A percentile compares a stretch with the other conserved stretches of the same genome.
Conservation (phyloP, 1,139 yeast species). For the Magnusiomyces magnusii region DNA sequence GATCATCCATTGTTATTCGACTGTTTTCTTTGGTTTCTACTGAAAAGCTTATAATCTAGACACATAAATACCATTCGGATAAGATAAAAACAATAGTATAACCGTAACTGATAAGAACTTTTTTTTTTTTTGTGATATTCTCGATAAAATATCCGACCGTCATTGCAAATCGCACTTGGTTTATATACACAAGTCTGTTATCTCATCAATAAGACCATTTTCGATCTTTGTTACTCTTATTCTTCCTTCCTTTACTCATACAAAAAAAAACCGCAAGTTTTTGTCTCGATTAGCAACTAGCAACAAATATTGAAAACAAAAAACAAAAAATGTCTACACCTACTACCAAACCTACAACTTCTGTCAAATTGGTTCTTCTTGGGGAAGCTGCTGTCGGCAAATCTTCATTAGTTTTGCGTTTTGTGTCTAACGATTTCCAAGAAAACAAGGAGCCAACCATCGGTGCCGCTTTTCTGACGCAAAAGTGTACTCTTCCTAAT, state of each 20-base stretch:
- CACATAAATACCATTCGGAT: too few relatives aligned
- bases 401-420: conserved; percentile 83
- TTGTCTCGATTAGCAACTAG: not conserved
- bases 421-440: conserved; percentile 92
- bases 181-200: too few relatives aligned
- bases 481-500: conserved; percentile 85
- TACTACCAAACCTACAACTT: conserved; percentile 44
- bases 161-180: too few relatives aligned
- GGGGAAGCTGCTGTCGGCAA: conserved; percentile 99
- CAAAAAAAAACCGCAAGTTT: not conserved
- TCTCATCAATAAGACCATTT: too few relatives aligned
- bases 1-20: too few relatives aligned
- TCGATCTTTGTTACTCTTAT: not conserved
- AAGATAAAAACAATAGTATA: too few relatives aligned
- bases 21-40: too few relatives aligned
- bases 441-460: conserved; percentile 97
- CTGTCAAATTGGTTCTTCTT: conserved; percentile 79
- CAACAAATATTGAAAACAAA: not conserved
- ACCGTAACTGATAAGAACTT: too few relatives aligned
- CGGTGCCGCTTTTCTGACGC: conserved; percentile 96
- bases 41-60: too few relatives aligned
- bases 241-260: not conserved
- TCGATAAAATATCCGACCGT: too few relatives aligned
- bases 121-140: too few relatives aligned
- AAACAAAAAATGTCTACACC: conserved; percentile 6